Evolutionary conservation across 768 basidiomycete genomes (phyloP).

Genomic region (Mycena filopes): DNA sequence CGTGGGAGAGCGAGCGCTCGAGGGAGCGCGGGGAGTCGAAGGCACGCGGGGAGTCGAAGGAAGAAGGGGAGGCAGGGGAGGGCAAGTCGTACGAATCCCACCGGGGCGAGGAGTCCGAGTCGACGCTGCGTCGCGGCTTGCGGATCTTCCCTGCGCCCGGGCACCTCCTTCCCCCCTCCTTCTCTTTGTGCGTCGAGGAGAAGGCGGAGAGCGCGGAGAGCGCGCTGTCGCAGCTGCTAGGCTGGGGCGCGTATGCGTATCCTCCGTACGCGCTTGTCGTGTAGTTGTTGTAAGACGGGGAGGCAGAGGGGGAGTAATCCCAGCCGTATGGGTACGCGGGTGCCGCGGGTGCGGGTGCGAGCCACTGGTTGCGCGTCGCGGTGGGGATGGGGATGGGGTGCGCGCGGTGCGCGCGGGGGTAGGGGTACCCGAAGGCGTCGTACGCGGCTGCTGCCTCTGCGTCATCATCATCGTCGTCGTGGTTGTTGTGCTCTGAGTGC

Average conservation of each 20-base stretch:
- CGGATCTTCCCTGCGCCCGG: conserved; percentile 20
- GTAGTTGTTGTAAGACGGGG: too few relatives aligned
- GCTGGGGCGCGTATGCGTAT: conserved; percentile 8
- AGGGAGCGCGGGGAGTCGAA: neutral
- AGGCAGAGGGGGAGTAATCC: neutral
- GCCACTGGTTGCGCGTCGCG: conserved; percentile 31
- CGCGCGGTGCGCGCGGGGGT: conserved; percentile 1
- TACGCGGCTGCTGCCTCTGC: conserved; percentile 10
- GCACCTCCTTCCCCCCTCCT: too few relatives aligned
- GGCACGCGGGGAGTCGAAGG: neutral
- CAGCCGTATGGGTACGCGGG: conserved; percentile 30
- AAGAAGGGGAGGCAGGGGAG: neutral
- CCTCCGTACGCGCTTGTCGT: neutral
- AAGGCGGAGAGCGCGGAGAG: neutral
- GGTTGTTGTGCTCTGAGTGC: too few relatives aligned
- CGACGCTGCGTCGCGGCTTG: conserved; percentile 25
- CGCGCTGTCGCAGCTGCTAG: conserved; percentile 8
- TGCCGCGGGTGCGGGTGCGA: conserved; percentile 18
- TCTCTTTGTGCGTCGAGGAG: neutral
- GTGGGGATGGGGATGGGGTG: neutral
- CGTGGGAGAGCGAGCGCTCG: conserved; percentile 3
- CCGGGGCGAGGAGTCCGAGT: neutral
- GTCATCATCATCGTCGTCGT: conserved; percentile 11
- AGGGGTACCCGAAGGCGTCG: conserved; percentile 21
- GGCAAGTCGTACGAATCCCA: too few relatives aligned